Conservation (phyloP, 2,329 filamentous ascomycete genomes). For the Beauveria pseudobassiana region DNA sequence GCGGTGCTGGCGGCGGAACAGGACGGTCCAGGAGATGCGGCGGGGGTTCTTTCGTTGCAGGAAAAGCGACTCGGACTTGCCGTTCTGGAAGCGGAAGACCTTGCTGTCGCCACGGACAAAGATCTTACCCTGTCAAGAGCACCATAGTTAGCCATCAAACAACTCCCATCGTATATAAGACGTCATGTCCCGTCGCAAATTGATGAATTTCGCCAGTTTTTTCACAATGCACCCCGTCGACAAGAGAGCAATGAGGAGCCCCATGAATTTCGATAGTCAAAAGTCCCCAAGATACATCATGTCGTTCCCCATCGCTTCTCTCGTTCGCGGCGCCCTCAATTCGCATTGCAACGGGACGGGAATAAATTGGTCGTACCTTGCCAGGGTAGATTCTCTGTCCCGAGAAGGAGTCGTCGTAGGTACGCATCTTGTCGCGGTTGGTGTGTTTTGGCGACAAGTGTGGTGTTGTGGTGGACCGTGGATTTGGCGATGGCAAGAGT, state of each 20-base stretch:
- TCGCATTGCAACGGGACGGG: not conserved
- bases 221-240: not conserved
- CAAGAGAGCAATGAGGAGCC: constrained; percentile 1
- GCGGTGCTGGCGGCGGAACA: constrained; percentile 98
- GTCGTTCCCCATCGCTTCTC: constrained; percentile 6
- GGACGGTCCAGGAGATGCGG: constrained; percentile 96
- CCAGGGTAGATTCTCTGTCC: constrained; percentile 61
- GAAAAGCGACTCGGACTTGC: constrained; percentile 99
- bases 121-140: constrained; percentile 77
- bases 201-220: not conserved
- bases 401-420: constrained; percentile 60
- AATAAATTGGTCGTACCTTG: constrained; percentile 44
- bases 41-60: constrained; percentile 99
- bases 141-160: constrained; percentile 20
- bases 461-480: constrained; percentile 32
- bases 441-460: constrained; percentile 33
- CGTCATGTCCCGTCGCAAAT: not conserved
- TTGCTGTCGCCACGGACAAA: constrained; percentile 99
- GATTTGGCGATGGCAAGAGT: constrained; percentile 31
- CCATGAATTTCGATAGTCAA: not conserved
- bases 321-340: not conserved
- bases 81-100: constrained; percentile 99
- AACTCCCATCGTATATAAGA: not conserved
- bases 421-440: constrained; percentile 50
- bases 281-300: not conserved